Conservation (phyloP, 305 asterid species). For the Striga hermonthica region DNA sequence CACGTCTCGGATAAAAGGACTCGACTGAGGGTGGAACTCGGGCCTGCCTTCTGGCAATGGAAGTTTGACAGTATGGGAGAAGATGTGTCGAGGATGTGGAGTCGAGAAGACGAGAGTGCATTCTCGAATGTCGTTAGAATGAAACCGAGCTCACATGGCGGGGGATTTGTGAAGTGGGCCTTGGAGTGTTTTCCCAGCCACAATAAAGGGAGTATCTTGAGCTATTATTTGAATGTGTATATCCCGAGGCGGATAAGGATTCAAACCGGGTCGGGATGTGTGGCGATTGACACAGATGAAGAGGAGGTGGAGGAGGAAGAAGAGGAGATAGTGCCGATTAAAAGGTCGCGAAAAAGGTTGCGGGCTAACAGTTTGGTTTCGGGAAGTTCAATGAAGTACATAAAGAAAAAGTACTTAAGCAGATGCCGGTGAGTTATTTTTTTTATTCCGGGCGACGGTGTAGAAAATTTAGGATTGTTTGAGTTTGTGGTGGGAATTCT, state of each 20-base stretch:
- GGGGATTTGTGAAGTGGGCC: conserved; percentile 18
- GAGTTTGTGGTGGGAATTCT: not conserved
- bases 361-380: conserved; percentile 8
- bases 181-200: conserved; percentile 18
- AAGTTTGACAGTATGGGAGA: conserved; percentile 36
- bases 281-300: conserved; percentile 10
- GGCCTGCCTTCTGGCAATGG: conserved; percentile 34
- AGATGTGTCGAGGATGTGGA: conserved; percentile 30
- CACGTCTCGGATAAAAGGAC: conserved; percentile 26
- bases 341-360: conserved; percentile 27
- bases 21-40: conserved; percentile 26
- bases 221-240: conserved; percentile 33
- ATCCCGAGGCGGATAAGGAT: conserved; percentile 29
- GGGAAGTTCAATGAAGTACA: conserved; percentile 15
- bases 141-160: not conserved
- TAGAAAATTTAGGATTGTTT: not conserved
- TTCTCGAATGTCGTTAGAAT: conserved; percentile 23
- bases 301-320: conserved; percentile 19
- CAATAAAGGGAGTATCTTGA: conserved; percentile 21
- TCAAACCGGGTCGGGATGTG: conserved; percentile 24
- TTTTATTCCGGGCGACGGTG: not conserved
- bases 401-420: conserved; percentile 15
- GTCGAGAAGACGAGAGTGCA: conserved; percentile 24
- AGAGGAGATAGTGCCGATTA: not conserved
- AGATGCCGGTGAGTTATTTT: conserved; percentile 14